Base-by-base conservation (phyloP, 257 asterid genomes). In the Coffea canephora region DNA sequence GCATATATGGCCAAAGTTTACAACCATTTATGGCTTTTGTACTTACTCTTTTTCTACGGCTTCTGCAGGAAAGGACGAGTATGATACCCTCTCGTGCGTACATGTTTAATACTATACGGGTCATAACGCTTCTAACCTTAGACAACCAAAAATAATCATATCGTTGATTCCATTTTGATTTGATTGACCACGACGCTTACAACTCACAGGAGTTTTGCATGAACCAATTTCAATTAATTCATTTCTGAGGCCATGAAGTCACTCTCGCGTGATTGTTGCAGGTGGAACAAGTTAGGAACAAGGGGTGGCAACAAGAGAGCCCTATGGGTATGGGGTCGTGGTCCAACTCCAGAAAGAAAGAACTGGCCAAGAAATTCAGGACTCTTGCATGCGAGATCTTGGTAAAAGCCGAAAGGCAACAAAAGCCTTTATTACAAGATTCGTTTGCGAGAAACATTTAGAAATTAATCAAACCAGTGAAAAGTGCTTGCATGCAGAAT, bases 261-360 rank as follows among this genome's bases (percentile, higher is more conserved):
- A 36, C 39, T 36, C 19, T 75, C 1, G 41, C 4, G 36, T 74
- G 49, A 6, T 41, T 34, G n/a, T 74, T 59, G 6, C 45, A 25
- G 9, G 27, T 62, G 46, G 55, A n/a, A 6, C 18, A 21, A 19
- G 25, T 23, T 12, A 25, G 69, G 69, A 64, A 1, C 4, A 41
- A 46, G 46, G 62, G 67, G 78, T 79, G 49, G 36, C 50, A 80
- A 39, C 23, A 36, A 31, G 59, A 73, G 66, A 79, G 27, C 75
- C 57, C 59, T 27, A 76, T 14, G 65, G 61, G 31, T 31, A 31
- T 31, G 31, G 31, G 31, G 66, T 49, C 39, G 52, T 66, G 80
- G 67, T 16, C 74, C 66, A 46, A 27, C 49, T 18, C 48, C 41
- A 64, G 11, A 36, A 27, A 31, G 31, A 31, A 31, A 64, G 5